phyloP scores from a whole-genome alignment of 2,329 filamentous ascomycete species.

The Paecilomyces variotii region DNA sequence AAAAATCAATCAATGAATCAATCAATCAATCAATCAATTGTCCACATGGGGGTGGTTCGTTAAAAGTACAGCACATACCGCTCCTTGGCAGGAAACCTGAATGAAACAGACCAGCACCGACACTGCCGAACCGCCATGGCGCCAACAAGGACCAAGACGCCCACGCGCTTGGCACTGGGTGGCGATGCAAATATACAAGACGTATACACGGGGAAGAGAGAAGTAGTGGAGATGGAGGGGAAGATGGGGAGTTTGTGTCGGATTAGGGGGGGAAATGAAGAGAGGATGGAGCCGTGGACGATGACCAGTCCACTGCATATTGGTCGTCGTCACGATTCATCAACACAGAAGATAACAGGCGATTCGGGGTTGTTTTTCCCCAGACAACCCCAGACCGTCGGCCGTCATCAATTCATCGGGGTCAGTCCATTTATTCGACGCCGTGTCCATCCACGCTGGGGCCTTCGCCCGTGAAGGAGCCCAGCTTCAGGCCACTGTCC shows the following conservation, averaged over 20 bases:
- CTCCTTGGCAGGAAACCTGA: background rate
- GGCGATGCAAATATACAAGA: conserved; percentile 27
- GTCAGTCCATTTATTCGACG: conserved; percentile 24
- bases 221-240: conserved; percentile 20
- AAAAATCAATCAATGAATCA: background rate
- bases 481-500: conserved; percentile 65
- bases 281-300: conserved; percentile 5
- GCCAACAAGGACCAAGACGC: conserved; percentile 25
- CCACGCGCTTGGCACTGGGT: conserved; percentile 19
- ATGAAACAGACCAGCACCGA: background rate
- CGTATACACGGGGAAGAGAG: conserved; percentile 5
- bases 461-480: conserved; percentile 31
- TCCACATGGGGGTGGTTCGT: background rate
- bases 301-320: conserved; percentile 13
- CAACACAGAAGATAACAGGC: background rate
- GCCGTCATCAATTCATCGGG: background rate
- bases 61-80: conserved; percentile 3
- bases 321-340: background rate
- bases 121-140: conserved; percentile 13
- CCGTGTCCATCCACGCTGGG: conserved; percentile 25
- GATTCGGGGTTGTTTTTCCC: background rate
- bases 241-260: background rate
- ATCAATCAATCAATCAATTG: background rate
- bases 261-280: conserved; percentile 6
- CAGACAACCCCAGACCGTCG: background rate